phyloP scores from a whole-genome alignment of 1,139 yeast species.

The Magnusiomyces suaveolens region DNA sequence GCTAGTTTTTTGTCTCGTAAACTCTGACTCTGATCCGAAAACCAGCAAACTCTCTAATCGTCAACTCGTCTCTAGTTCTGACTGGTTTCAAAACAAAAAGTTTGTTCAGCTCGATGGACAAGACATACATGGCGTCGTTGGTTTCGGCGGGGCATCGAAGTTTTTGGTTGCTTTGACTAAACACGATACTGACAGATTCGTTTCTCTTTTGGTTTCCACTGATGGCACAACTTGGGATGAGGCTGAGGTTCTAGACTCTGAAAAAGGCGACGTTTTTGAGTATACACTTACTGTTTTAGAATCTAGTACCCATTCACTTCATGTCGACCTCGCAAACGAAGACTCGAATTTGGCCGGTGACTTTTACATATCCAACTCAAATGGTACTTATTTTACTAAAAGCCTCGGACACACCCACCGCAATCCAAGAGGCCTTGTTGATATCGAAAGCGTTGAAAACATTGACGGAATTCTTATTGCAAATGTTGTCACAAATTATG shows the following conservation, averaged over 20 bases:
- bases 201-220: slow-evolving; percentile 47
- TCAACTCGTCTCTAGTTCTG: slow-evolving; percentile 39
- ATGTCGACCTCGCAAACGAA: slow-evolving; percentile 37
- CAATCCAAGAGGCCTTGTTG: slow-evolving; percentile 34
- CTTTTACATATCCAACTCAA: slow-evolving; percentile 52
- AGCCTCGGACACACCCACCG: slow-evolving; percentile 39
- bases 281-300: slow-evolving; percentile 46
- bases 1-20: slow-evolving; percentile 43
- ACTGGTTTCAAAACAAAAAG: slow-evolving; percentile 42
- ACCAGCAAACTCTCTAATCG: slow-evolving; percentile 35
- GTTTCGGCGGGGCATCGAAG: slow-evolving; percentile 41
- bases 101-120: slow-evolving; percentile 29
- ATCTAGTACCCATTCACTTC: slow-evolving; percentile 48
- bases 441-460: slow-evolving; percentile 45
- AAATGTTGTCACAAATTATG: slow-evolving; percentile 30
- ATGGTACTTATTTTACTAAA: slow-evolving; percentile 48
- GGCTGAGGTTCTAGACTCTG: slow-evolving; percentile 28
- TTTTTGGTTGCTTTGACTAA: slow-evolving; percentile 42
- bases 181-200: slow-evolving; percentile 28
- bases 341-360: slow-evolving; percentile 29
- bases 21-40: slow-evolving; percentile 38
- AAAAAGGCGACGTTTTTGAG: slow-evolving; percentile 14
- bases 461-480: slow-evolving; percentile 66
- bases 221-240: slow-evolving; percentile 45
- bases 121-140: slow-evolving; percentile 34